Percentiles rank a stretch among this genome's conserved stretches.
Evolutionary conservation across 2,329 filamentous ascomycete genomes (phyloP).

Genomic region (Beauveria pseudobassiana): DNA sequence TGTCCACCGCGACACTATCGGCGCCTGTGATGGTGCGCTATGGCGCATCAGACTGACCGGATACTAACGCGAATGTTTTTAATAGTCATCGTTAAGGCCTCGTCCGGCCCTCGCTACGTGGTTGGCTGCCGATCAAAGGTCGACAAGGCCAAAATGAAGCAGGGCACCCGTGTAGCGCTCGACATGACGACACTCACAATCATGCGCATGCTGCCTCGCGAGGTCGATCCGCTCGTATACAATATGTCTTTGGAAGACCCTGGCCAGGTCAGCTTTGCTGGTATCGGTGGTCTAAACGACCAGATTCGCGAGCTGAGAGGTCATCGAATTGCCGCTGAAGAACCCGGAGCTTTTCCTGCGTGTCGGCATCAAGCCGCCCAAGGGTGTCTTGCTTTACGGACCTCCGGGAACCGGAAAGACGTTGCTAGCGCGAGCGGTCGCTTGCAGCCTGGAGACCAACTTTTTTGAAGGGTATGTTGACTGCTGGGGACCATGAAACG

Average conservation of each 20-base stretch:
- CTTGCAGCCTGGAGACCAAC: slow-evolving; percentile 94
- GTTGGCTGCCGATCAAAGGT: slow-evolving; percentile 98
- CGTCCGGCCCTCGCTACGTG: slow-evolving; percentile 93
- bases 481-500: slow-evolving; percentile 5
- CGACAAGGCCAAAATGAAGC: slow-evolving; percentile 94
- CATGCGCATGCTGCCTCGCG: slow-evolving; percentile 98
- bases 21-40: neutral
- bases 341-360: slow-evolving; percentile 95
- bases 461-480: slow-evolving; percentile 82
- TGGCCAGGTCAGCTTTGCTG: slow-evolving; percentile 93
- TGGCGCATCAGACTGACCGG: slow-evolving; percentile 15
- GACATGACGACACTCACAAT: slow-evolving; percentile 99
- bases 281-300: slow-evolving; percentile 95
- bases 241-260: slow-evolving; percentile 99
- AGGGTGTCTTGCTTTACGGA: slow-evolving; percentile 92
- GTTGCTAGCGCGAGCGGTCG: slow-evolving; percentile 84
- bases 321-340: slow-evolving; percentile 96
- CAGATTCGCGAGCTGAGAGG: slow-evolving; percentile 96
- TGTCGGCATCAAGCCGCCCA: slow-evolving; percentile 97
- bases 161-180: slow-evolving; percentile 92
- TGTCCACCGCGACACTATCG: neutral
- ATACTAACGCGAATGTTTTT: neutral
- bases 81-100: slow-evolving; percentile 95
- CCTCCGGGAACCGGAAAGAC: slow-evolving; percentile 97
- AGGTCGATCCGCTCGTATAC: slow-evolving; percentile 97